These are phyloP conservation scores for Volutella citrinella DNA, from an alignment of 2,329 filamentous ascomycete genomes.

Conservation along the genomic window DNA sequence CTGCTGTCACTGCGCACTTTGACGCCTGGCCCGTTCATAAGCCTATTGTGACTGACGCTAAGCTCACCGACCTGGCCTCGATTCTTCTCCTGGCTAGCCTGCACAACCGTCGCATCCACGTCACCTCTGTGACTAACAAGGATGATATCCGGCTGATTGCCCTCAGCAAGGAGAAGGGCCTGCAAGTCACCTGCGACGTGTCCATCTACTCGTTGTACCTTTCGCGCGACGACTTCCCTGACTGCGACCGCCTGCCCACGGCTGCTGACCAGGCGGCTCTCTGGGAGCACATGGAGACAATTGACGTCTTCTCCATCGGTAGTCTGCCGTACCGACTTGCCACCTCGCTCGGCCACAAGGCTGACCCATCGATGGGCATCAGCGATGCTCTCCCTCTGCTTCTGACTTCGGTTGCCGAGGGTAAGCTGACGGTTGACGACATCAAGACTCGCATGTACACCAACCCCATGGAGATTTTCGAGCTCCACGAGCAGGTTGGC, in stretches of 20 bases:
- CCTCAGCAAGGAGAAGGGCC: conserved; percentile 75
- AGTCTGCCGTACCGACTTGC: conserved; percentile 76
- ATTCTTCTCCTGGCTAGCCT: conserved; percentile 75
- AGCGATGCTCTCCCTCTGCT: conserved; percentile 71
- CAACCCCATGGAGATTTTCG: conserved; percentile 78
- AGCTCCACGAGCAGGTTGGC: conserved; percentile 75
- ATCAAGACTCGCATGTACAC: conserved; percentile 69
- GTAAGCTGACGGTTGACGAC: conserved; percentile 70
- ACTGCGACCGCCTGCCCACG: conserved; percentile 64
- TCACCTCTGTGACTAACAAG: conserved; percentile 74
- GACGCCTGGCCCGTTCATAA: conserved; percentile 74
- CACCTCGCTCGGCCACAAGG: conserved; percentile 47
- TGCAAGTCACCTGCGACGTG: conserved; percentile 79
- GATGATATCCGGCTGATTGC: conserved; percentile 77
- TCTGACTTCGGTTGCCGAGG: conserved; percentile 72
- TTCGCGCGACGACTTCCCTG: conserved; percentile 66
- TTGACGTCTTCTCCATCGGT: conserved; percentile 77
- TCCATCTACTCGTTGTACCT: conserved; percentile 78
- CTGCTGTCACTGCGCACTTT: conserved; percentile 75
- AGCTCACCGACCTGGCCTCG: conserved; percentile 76
- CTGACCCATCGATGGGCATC: conserved; percentile 64
- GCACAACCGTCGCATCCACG: conserved; percentile 74
- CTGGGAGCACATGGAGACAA: conserved; percentile 69
- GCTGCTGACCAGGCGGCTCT: conserved; percentile 67
- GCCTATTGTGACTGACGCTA: conserved; percentile 78